These are phyloP conservation scores for Funneliformis geosporum DNA, from an alignment of 192 early-diverging fungal species.

Conservation along the genomic window DNA sequence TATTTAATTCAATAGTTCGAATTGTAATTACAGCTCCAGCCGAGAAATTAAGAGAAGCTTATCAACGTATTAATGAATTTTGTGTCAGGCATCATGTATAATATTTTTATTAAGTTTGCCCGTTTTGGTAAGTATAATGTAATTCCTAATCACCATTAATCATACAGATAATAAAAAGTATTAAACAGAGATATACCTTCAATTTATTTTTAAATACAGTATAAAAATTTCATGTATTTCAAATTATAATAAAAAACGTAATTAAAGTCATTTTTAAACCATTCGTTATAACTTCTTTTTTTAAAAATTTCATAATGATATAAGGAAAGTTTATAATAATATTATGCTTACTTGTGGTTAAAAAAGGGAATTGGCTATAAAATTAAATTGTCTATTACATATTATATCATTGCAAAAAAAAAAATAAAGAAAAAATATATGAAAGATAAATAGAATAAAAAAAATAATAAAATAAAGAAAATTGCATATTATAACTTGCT, in stretches of 20 bases:
- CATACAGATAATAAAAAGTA: too few species aligned
- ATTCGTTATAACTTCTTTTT: too few species aligned
- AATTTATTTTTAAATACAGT: too few species aligned
- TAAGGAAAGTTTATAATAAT: background rate
- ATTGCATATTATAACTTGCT: too few species aligned
- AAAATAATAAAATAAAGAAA: too few species aligned
- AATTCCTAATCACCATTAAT: too few species aligned
- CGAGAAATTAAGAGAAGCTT: conserved; percentile 72
- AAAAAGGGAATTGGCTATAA: background rate
- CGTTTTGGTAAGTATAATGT: too few species aligned
- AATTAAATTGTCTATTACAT: conserved; percentile 5
- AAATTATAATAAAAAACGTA: background rate
- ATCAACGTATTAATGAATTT: conserved; percentile 76
- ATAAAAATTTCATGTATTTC: too few species aligned
- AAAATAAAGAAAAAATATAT: background rate
- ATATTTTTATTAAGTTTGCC: background rate
- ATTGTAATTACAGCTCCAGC: conserved; percentile 81
- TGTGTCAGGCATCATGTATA: conserved; percentile 68
- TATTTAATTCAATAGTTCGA: conserved; percentile 57
- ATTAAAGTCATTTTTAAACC: too few species aligned
- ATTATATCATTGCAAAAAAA: conserved; percentile 22
- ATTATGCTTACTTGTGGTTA: background rate
- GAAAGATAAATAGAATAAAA: background rate
- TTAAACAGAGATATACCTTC: too few species aligned
- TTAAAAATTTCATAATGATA: too few species aligned